Base-by-base conservation (phyloP, 352 stramenopile genomes). In the Phytophthora pisi region DNA sequence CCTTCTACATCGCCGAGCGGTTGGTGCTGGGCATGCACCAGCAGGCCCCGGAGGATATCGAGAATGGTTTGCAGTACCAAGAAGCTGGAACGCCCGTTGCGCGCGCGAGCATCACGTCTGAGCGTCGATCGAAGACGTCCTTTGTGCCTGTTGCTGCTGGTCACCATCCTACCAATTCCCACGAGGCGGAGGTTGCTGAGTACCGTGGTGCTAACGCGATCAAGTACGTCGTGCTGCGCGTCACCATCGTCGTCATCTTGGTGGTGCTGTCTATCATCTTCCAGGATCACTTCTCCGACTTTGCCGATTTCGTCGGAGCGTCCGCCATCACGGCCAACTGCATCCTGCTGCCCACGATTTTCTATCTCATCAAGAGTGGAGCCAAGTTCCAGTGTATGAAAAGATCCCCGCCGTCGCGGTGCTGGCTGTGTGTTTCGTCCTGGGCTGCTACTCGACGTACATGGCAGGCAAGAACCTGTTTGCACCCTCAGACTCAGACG, bases 401-500 rank as follows among this genome's bases (percentile, higher is more conserved):
- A 75, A 61, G 45, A 38, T 71, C 15, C 40, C 56, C 13, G 73
- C 71, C 7, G 40, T 74, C 38, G 15, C 63, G 5, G 63, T 79
- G 23, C 46, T 79, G 5, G 40, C 66, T 0, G 62, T 82, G 24
- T 81, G 74, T 23, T 60, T 57, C 7, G 34, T 67, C 15, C 56
- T 82, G 15, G 74, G 73, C 23, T 68, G 64, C n/a, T 86, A 84
- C 58, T 74, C 78, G 20, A 78, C 71, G 13, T 75, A 75, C 51
- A 74, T 54, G 28, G 67, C 69, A 7, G 73, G 66, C 30, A 75
- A 79, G 51, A 73, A 69, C 31, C 64, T 84, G n/a, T 79, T 82
- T 49, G 71, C 66, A 2, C 74, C 77, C 30, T 65, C 54, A 1
- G 61, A 72, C 18, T 46, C 51, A 4, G 67, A 47, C 16, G 46